These are phyloP conservation scores for Bipolaris oryzae DNA, from an alignment of 2,329 filamentous ascomycete species.

Conservation along the genomic window DNA sequence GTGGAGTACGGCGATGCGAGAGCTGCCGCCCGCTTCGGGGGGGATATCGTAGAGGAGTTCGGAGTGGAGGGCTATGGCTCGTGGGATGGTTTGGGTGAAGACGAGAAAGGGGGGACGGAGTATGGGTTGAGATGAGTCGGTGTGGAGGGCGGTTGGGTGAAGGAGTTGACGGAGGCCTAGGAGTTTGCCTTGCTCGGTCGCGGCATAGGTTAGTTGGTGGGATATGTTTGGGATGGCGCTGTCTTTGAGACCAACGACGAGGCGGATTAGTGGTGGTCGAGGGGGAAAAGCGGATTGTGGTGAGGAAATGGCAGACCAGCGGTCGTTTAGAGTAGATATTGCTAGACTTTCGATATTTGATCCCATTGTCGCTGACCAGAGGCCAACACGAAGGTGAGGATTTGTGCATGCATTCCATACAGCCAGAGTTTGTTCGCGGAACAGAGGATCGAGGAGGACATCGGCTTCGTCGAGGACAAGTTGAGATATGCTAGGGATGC, in stretches of 20 bases:
- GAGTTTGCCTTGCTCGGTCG: conserved; percentile 91
- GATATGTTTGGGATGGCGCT: conserved; percentile 90
- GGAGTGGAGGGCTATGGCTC: conserved; percentile 83
- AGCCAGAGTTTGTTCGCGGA: conserved; percentile 82
- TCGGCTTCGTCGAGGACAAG: conserved; percentile 93
- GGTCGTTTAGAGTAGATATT: conserved; percentile 60
- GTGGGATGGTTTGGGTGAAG: conserved; percentile 94
- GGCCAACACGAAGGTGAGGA: conserved; percentile 71
- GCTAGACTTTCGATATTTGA: conserved; percentile 86
- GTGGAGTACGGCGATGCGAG: conserved; percentile 87
- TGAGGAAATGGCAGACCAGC: conserved; percentile 46
- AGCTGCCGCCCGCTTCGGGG: conserved; percentile 79
- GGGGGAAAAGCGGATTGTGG: conserved; percentile 46
- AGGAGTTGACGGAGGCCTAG: conserved; percentile 88
- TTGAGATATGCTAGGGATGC: conserved; percentile 71
- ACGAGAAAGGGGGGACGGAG: conserved; percentile 90
- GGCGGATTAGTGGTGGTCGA: conserved; percentile 67
- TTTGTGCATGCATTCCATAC: conserved; percentile 83
- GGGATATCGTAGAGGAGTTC: conserved; percentile 96
- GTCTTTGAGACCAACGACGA: conserved; percentile 96
- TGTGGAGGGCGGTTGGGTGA: conserved; percentile 68
- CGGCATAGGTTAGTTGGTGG: conserved; percentile 88
- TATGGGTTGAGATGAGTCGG: conserved; percentile 51
- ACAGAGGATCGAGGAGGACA: conserved; percentile 88
- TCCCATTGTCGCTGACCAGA: conserved; percentile 98